Conservation (phyloP, 139 green algal species). For the Diplosphaera chodatii region DNA sequence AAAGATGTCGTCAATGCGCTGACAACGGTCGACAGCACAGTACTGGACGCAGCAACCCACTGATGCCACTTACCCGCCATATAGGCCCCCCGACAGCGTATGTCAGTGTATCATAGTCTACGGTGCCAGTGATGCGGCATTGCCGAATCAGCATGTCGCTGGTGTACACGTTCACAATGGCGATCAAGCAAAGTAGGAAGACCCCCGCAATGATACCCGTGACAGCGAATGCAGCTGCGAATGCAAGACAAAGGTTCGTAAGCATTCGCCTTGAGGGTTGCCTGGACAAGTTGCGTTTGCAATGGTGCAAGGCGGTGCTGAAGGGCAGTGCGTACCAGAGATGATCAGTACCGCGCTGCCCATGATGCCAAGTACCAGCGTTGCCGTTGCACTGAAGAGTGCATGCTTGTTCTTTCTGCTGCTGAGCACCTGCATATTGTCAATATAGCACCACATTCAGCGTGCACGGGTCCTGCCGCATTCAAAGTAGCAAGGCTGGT, state of each 20-base stretch:
- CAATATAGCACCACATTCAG: too few species aligned
- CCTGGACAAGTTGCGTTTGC: too few species aligned
- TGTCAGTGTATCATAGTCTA: conserved; percentile 9
- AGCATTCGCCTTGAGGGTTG: too few species aligned
- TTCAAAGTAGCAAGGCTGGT: too few species aligned
- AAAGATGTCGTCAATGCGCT: too few species aligned
- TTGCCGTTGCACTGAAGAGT: not conserved
- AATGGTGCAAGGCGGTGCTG: too few species aligned
- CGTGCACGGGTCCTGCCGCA: too few species aligned
- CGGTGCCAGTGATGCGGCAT: not conserved
- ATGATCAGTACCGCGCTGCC: not conserved
- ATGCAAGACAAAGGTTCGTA: too few species aligned
- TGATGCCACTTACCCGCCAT: not conserved
- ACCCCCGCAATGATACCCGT: not conserved
- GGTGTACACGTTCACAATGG: conserved; percentile 6
- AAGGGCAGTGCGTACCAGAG: not conserved
- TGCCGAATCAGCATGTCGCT: conserved; percentile 4
- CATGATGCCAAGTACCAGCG: not conserved
- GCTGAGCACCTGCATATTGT: not conserved
- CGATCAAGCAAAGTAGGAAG: conserved; percentile 4
- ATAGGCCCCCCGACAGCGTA: not conserved
- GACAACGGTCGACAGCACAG: too few species aligned
- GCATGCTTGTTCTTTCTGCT: not conserved
- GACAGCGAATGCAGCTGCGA: not conserved
- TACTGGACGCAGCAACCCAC: too few species aligned